A percentile compares a stretch with the other conserved stretches of the same genome.
phyloP scores from a whole-genome alignment of 805 yeast species.

The Monosporozyma solicola region DNA sequence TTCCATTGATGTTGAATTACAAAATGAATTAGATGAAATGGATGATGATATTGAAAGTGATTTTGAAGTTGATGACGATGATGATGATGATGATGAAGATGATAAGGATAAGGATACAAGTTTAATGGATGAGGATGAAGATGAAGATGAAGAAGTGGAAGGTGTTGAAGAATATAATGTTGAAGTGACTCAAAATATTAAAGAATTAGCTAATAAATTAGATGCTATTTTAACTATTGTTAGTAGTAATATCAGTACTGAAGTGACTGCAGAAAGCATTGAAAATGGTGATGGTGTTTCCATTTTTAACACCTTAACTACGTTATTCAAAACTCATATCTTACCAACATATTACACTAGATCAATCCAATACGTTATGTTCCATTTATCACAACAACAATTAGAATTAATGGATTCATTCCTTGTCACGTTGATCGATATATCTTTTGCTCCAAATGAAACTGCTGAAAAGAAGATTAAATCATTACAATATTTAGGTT shows the following conservation, averaged over 20 bases:
- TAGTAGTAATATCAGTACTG: conserved; percentile 40
- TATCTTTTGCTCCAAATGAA: conserved; percentile 64
- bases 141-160: conserved; percentile 28
- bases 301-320: conserved; percentile 62
- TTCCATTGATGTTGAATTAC: conserved; percentile 84
- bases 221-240: conserved; percentile 60
- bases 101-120: conserved; percentile 29
- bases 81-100: conserved; percentile 25
- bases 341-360: conserved; percentile 89
- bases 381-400: conserved; percentile 72
- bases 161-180: conserved; percentile 41
- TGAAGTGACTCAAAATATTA: conserved; percentile 40
- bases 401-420: conserved; percentile 79
- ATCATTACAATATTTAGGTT: conserved; percentile 85
- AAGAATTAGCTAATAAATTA: conserved; percentile 53
- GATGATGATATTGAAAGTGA: conserved; percentile 66
- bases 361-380: conserved; percentile 76
- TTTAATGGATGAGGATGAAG: conserved; percentile 23
- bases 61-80: conserved; percentile 28
- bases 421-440: conserved; percentile 70
- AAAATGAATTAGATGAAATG: conserved; percentile 75
- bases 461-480: conserved; percentile 69
- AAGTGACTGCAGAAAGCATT: conserved; percentile 43
- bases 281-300: conserved; percentile 56
- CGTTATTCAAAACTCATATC: conserved; percentile 72